Conservation (phyloP, 2,329 filamentous ascomycete species). For the Epichloe aotearoae region DNA sequence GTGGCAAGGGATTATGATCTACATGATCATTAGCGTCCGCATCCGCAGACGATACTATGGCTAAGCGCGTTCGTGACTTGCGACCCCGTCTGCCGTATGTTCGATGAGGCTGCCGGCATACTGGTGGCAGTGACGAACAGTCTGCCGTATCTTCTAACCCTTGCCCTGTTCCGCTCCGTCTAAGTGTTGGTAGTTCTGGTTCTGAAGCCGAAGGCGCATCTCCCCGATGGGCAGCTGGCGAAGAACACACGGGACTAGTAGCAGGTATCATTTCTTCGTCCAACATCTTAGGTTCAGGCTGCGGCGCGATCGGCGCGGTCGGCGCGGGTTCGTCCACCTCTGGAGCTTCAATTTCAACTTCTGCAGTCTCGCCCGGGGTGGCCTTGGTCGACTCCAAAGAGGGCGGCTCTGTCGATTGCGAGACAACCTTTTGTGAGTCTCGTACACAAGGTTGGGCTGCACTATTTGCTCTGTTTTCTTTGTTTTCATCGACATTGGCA, state of each 20-base stretch:
- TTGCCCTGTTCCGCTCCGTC: slow-evolving; percentile 11
- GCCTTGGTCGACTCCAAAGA: slow-evolving; percentile 20
- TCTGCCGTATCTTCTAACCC: slow-evolving; percentile 11
- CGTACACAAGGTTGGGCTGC: slow-evolving; percentile 5
- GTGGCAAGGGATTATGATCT: neutral
- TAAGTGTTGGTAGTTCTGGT: slow-evolving; percentile 21
- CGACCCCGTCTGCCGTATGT: slow-evolving; percentile 3
- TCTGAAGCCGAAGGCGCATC: slow-evolving; percentile 14
- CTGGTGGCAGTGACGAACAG: slow-evolving; percentile 16
- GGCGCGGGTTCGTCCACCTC: neutral
- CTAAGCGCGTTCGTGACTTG: neutral
- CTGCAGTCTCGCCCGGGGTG: slow-evolving; percentile 15
- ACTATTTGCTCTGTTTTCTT: neutral
- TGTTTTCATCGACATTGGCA: neutral
- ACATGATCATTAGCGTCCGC: neutral
- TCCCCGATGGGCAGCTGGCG: slow-evolving; percentile 13
- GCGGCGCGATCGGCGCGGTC: neutral
- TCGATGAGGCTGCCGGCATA: slow-evolving; percentile 6
- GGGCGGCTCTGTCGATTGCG: slow-evolving; percentile 13
- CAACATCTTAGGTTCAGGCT: neutral
- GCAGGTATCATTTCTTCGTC: slow-evolving; percentile 27
- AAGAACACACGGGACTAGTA: slow-evolving; percentile 22
- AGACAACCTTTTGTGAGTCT: slow-evolving; percentile 14
- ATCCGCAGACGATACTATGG: slow-evolving; percentile 3
- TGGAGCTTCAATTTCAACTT: neutral